Conservation (phyloP, 768 basidiomycete species). For the Gautieria morchelliformis region DNA sequence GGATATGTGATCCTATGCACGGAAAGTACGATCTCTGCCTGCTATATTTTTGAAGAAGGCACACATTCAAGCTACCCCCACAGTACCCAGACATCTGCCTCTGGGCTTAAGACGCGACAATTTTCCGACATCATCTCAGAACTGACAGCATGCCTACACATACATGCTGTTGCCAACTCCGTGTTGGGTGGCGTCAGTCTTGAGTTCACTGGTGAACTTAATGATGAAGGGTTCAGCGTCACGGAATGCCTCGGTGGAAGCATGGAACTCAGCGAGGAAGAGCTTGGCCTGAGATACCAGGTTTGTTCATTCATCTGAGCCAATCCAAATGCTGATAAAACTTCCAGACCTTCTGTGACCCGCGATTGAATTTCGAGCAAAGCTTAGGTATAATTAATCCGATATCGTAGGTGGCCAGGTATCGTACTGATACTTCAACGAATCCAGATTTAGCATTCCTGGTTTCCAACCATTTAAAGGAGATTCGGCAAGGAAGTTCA, state of each 20-base stretch:
- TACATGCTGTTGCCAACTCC: slow-evolving; percentile 68
- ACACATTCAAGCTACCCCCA: slow-evolving; percentile 1
- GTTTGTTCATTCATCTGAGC: slow-evolving; percentile 25
- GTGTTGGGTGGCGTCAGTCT: slow-evolving; percentile 75
- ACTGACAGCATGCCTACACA: slow-evolving; percentile 68
- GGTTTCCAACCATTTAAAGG: slow-evolving; percentile 71
- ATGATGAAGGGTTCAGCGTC: slow-evolving; percentile 86
- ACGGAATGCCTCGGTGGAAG: slow-evolving; percentile 96
- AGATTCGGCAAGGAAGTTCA: slow-evolving; percentile 37
- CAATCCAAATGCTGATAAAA: not conserved
- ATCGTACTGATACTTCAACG: too few relatives aligned
- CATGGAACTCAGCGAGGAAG: slow-evolving; percentile 86
- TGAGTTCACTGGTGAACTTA: slow-evolving; percentile 87
- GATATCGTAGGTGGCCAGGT: too few relatives aligned
- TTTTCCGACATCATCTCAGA: slow-evolving; percentile 87
- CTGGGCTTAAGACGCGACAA: slow-evolving; percentile 82
- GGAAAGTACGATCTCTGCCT: slow-evolving; percentile 63
- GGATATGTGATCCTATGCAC: slow-evolving; percentile 98
- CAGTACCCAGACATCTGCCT: slow-evolving; percentile 75
- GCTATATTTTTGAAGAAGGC: not conserved
- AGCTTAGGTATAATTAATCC: slow-evolving; percentile 53
- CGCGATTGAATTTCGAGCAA: slow-evolving; percentile 88
- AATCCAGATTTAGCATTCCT: slow-evolving; percentile 72
- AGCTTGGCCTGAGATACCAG: slow-evolving; percentile 87
- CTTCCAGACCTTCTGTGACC: slow-evolving; percentile 82